Base-by-base conservation (phyloP, 2,329 filamentous ascomycete genomes). In the Leptographium procerum region DNA sequence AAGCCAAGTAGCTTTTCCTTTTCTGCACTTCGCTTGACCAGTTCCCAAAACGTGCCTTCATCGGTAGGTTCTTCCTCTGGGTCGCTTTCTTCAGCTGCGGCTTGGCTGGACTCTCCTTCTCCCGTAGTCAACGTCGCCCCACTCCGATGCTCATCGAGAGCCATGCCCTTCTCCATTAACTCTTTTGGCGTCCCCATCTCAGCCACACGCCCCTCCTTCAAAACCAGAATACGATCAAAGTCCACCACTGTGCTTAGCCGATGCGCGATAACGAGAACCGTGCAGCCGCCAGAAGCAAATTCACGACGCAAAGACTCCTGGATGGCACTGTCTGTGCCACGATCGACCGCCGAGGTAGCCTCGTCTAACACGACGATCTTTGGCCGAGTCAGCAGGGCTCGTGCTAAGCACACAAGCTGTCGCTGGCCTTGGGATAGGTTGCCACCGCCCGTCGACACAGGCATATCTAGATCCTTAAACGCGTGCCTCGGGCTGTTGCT, bases 271-370 rank as follows among this genome's bases (percentile, higher is more conserved):
- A 72, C 71, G 40, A 74, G 64, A 50, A 86, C 76, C 2, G 83
- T 86, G 62, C 80, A 80, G 9, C 76, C 75, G 28, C 71, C 71
- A 45, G 77, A 75, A 31, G 76, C 75, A 53, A 72, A 70, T 55
- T 67, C 68, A 52, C 75, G 70, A 3, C 80, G 74, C 57, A 85
- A 75, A 33, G 83, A 72, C 34, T 72, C 72, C 65, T 85, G 81
- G 69, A 85, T 81, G 29, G 75, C 71, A 40, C 75, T 71, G 63
- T 85, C 83, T 2, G 82, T 84, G 56, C 75, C 75, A 14, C 72
- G 70, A 64, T 86, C 83, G 4, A 83, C 77, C 0, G 80, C 78
- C 11, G 74, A 71, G 8, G 72, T 75, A 7, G 72, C 72, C 61
- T 75, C 73, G 59, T 75, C 73, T 40, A 75, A 65, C 14, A 77